Conservation (phyloP, 1,139 yeast genomes). For the Taphrina deformans region DNA sequence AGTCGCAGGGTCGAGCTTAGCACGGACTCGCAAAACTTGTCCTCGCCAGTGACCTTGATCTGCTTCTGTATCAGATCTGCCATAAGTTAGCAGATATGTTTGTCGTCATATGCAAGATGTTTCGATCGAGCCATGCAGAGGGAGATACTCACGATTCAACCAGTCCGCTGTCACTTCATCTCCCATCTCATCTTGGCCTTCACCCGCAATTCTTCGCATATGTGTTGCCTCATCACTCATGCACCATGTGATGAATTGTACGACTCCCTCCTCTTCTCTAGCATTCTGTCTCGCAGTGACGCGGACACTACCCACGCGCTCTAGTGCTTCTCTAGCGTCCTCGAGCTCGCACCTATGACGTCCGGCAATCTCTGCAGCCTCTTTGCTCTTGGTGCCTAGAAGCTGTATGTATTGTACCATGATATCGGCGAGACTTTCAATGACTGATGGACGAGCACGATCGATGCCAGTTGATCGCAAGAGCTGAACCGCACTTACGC, state of each 20-base stretch:
- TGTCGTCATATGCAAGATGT: background rate
- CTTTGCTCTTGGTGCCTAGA: slow-evolving; percentile 46
- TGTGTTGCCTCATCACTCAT: slow-evolving; percentile 38
- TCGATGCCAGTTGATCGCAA: slow-evolving; percentile 73
- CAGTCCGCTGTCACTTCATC: slow-evolving; percentile 32
- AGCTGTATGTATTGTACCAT: slow-evolving; percentile 57
- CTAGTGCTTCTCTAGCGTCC: slow-evolving; percentile 59
- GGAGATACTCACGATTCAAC: slow-evolving; percentile 26
- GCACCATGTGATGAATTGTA: slow-evolving; percentile 57
- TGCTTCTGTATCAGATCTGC: slow-evolving; percentile 28
- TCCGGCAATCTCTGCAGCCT: slow-evolving; percentile 50
- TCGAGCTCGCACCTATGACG: slow-evolving; percentile 50
- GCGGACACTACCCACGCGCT: slow-evolving; percentile 53
- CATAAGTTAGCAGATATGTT: background rate
- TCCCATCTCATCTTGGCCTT: slow-evolving; percentile 24
- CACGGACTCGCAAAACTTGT: slow-evolving; percentile 12
- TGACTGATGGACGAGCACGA: slow-evolving; percentile 60
- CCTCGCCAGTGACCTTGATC: slow-evolving; percentile 21
- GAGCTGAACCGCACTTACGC: slow-evolving; percentile 49
- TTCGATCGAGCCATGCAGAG: background rate
- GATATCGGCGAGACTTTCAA: slow-evolving; percentile 65
- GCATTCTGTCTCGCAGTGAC: slow-evolving; percentile 51
- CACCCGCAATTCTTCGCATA: slow-evolving; percentile 35
- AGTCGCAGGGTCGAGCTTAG: background rate
- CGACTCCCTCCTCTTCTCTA: slow-evolving; percentile 44